Evolutionary conservation across 1,139 yeast species (phyloP).

Genomic region (Entelexis sorbosivorans): DNA sequence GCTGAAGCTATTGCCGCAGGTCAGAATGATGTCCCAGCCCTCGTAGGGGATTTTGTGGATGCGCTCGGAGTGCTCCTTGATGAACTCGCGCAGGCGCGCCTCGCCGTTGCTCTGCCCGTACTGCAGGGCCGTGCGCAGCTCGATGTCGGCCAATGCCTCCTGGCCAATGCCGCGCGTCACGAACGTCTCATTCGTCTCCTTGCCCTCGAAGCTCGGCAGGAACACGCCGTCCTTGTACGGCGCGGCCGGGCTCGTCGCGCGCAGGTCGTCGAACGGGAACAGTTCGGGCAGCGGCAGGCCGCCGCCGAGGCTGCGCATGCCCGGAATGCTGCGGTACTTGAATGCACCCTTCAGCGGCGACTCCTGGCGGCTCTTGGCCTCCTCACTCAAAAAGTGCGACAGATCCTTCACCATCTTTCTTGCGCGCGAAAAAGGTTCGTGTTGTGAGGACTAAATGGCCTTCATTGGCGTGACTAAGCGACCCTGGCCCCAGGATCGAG

Average conservation of each 20-base stretch:
- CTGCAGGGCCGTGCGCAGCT: slow-evolving; percentile 76
- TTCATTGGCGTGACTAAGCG: neutral
- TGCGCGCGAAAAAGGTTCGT: neutral
- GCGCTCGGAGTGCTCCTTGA: slow-evolving; percentile 64
- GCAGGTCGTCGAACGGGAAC: slow-evolving; percentile 77
- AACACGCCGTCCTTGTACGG: slow-evolving; percentile 71
- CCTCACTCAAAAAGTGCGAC: slow-evolving; percentile 62
- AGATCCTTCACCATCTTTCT: slow-evolving; percentile 48
- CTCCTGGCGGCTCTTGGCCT: slow-evolving; percentile 62
- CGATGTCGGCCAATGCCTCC: slow-evolving; percentile 43
- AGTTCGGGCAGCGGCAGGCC: slow-evolving; percentile 84
- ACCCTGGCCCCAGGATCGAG: neutral
- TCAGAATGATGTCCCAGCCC: slow-evolving; percentile 55
- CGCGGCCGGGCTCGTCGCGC: slow-evolving; percentile 61
- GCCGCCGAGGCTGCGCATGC: slow-evolving; percentile 83
- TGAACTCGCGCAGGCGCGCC: slow-evolving; percentile 51
- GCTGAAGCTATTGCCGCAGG: slow-evolving; percentile 78
- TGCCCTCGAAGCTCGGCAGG: slow-evolving; percentile 41
- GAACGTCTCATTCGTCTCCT: slow-evolving; percentile 37
- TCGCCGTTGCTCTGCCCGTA: slow-evolving; percentile 82
- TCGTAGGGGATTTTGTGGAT: slow-evolving; percentile 52
- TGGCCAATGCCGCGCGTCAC: slow-evolving; percentile 31
- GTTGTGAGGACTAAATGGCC: neutral
- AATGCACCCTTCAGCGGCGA: slow-evolving; percentile 80
- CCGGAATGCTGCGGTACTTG: slow-evolving; percentile 61